These are phyloP conservation scores for Mycena leptocephala DNA, from an alignment of 768 basidiomycete genomes.

Conservation along the genomic window DNA sequence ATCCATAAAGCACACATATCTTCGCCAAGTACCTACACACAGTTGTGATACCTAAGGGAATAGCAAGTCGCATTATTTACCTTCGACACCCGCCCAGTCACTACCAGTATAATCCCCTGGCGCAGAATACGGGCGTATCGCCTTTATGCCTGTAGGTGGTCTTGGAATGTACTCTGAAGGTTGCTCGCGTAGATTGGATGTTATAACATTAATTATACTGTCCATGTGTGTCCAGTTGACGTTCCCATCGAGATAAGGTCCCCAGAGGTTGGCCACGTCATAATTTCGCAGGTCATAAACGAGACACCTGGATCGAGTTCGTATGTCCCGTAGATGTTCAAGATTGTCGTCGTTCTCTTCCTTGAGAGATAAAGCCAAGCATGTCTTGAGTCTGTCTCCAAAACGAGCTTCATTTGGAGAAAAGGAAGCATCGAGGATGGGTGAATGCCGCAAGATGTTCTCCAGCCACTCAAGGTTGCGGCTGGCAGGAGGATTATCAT, in stretches of 20 bases:
- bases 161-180: slow-evolving; percentile 53
- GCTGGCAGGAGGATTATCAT: slow-evolving; percentile 48
- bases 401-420: slow-evolving; percentile 47
- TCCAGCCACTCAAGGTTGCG: slow-evolving; percentile 65
- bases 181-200: slow-evolving; percentile 67
- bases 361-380: slow-evolving; percentile 63
- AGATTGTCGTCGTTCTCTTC: slow-evolving; percentile 48
- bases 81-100: slow-evolving; percentile 87
- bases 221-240: slow-evolving; percentile 80
- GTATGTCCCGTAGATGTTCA: slow-evolving; percentile 57
- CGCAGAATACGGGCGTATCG: slow-evolving; percentile 70
- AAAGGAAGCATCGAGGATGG: slow-evolving; percentile 48
- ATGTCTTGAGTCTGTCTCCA: slow-evolving; percentile 63
- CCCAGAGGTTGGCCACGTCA: slow-evolving; percentile 65
- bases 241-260: slow-evolving; percentile 65
- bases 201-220: slow-evolving; percentile 69
- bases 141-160: slow-evolving; percentile 69
- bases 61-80: slow-evolving; percentile 38
- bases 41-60: neutral
- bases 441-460: slow-evolving; percentile 56
- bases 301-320: slow-evolving; percentile 59
- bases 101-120: slow-evolving; percentile 54
- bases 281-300: slow-evolving; percentile 82
- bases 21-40: slow-evolving; percentile 72
- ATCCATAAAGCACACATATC: slow-evolving; percentile 87